A percentile compares a stretch with the other conserved stretches of the same genome.
These are phyloP conservation scores for Fusarium sp. DNA, from an alignment of 2,329 filamentous ascomycete species.

Conservation along the genomic window DNA sequence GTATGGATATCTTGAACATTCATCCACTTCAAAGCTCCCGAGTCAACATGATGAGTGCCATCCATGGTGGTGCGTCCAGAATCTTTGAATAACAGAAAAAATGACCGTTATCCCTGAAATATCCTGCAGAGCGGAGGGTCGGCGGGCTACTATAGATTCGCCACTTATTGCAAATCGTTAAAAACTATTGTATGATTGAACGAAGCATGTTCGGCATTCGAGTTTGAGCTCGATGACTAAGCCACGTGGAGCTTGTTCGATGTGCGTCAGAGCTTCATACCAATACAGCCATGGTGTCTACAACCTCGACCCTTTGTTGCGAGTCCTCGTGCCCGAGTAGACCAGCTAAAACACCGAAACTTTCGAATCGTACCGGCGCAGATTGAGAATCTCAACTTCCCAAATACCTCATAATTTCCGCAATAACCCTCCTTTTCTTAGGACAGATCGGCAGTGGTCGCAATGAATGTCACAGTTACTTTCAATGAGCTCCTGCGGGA, in stretches of 20 bases:
- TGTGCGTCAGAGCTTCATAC: constrained; percentile 39
- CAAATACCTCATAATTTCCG: background rate
- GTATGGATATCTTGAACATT: background rate
- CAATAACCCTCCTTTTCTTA: constrained; percentile 10
- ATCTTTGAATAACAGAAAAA: background rate
- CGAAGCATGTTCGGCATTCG: background rate
- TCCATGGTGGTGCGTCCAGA: background rate
- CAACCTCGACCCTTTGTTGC: constrained; percentile 27
- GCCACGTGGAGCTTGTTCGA: constrained; percentile 24
- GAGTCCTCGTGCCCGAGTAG: constrained; percentile 14
- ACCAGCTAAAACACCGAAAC: constrained; percentile 22
- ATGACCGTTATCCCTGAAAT: background rate
- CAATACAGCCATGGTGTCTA: constrained; percentile 43
- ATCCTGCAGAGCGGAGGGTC: background rate
- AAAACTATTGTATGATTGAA: too few species aligned
- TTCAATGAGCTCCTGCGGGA: constrained; percentile 76
- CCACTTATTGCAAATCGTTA: background rate
- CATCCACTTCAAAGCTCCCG: background rate
- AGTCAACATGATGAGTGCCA: background rate
- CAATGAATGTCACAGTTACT: constrained; percentile 73
- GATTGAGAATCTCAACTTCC: background rate
- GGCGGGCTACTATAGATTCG: background rate
- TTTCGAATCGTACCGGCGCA: background rate
- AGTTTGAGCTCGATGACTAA: constrained; percentile 38
- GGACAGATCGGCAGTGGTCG: constrained; percentile 23